A percentile compares a stretch with the other conserved stretches of the same genome.
These are phyloP conservation scores for Pichia sp. DNA, from an alignment of 1,139 yeast species.

Conservation along the genomic window DNA sequence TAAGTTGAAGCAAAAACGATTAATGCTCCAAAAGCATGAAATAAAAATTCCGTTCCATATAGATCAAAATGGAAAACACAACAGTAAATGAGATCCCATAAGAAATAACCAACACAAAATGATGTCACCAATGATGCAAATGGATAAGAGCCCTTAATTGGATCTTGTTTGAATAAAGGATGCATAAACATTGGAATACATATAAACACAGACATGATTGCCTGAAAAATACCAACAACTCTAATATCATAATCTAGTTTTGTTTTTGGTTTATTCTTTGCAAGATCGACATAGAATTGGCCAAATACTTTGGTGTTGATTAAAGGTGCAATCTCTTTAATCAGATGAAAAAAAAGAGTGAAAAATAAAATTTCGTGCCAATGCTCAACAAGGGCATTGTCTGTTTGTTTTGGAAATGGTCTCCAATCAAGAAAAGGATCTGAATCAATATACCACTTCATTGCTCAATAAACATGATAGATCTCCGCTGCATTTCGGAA, in stretches of 20 bases:
- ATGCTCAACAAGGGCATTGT: conserved; percentile 31
- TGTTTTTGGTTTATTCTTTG: conserved; percentile 13
- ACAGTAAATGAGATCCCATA: conserved; percentile 44
- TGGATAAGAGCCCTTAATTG: conserved; percentile 40
- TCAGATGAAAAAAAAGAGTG: conserved; percentile 31
- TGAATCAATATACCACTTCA: conserved; percentile 20
- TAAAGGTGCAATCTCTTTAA: conserved; percentile 32
- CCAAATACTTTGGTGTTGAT: conserved; percentile 23
- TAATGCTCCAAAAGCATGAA: conserved; percentile 49
- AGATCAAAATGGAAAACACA: conserved; percentile 35
- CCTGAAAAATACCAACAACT: conserved; percentile 47
- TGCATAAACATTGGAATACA: conserved; percentile 45
- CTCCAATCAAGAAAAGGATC: conserved; percentile 40
- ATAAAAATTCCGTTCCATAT: conserved; percentile 45
- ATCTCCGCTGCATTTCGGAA: too few species aligned
- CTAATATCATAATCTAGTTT: conserved; percentile 48
- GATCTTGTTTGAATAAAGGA: conserved; percentile 31
- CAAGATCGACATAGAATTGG: conserved; percentile 16
- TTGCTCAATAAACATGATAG: background rate
- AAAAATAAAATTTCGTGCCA: conserved; percentile 46
- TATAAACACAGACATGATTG: conserved; percentile 34
- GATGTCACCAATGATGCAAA: conserved; percentile 42
- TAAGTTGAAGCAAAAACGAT: conserved; percentile 38
- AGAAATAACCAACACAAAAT: conserved; percentile 42
- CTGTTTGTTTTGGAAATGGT: conserved; percentile 37